Evolutionary conservation across 306 rosid species (phyloP), one percentile per base, ranked within the genome.

Genomic region (Abrus precatorius): DNA sequence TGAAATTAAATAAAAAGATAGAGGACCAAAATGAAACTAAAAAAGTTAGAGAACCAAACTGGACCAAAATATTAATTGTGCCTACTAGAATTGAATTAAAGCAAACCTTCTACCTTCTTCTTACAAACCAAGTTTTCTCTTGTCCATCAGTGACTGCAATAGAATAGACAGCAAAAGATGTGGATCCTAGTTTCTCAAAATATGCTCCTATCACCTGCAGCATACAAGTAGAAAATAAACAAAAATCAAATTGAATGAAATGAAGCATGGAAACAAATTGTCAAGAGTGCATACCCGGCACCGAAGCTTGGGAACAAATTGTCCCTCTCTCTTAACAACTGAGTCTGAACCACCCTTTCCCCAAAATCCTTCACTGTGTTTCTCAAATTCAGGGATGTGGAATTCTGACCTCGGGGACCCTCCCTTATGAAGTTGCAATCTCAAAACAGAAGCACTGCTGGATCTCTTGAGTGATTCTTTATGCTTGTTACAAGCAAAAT

Each of bases 111-210:
- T 79, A 94, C 98, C 98, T 94, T 87, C 99, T 87, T 88, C 87
- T 93, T 70, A 96, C 97, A 86, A 93, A 96, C 98, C 97, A 93
- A 70, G 98, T 96, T 86, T 85, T 88, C 83, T 86, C 89, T 84
- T 83, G 93, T 72, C 93, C 88, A 82, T 89, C 98, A 29, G 98
- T 92, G 60, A 96, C 99, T 68, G 92, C 98, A 72, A 96, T 93
- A 76, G 97, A 90, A 82, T 96, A 96, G 66, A 96, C 99, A 9
- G 99, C 99, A 90, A 96, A 96, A 75, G 99, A 93, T 79, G 93
- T 96, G 79, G 99, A 92, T 41, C 97, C 94, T 29, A 89, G 84
- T 87, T 96, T 92, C 87, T 96, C 99, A 89, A 96, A 96, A 84
- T 93, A 90, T 30, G 99, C 99, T 67, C 99, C 99, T 86, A 92